Evolutionary conservation across 1,284 basidiomycete genomes (phyloP).

Genomic region (Heterobasidion annosum): DNA sequence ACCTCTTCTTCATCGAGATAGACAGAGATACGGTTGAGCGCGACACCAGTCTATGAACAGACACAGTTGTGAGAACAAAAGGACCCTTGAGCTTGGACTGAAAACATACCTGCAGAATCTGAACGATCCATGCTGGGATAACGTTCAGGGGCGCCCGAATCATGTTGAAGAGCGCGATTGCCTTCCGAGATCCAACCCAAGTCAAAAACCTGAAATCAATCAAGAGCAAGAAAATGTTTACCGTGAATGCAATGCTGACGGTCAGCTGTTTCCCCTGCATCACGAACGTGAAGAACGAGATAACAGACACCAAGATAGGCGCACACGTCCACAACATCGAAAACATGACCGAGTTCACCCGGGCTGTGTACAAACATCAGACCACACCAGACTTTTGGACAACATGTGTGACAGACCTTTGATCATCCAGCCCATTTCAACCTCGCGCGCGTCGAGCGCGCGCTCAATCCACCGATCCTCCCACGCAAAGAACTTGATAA

Average conservation of each 20-base stretch:
- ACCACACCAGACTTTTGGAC: neutral
- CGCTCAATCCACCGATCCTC: slow-evolving; percentile 66
- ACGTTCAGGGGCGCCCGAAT: slow-evolving; percentile 62
- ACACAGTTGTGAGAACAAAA: slow-evolving; percentile 10
- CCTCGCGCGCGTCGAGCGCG: slow-evolving; percentile 44
- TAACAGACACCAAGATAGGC: slow-evolving; percentile 61
- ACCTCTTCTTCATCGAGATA: slow-evolving; percentile 79
- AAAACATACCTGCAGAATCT: slow-evolving; percentile 40
- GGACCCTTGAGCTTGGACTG: neutral
- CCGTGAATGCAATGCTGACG: slow-evolving; percentile 64
- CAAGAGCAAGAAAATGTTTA: slow-evolving; percentile 20
- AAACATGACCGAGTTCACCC: slow-evolving; percentile 59
- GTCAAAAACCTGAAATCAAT: slow-evolving; percentile 1
- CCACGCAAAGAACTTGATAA: slow-evolving; percentile 87
- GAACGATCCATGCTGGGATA: slow-evolving; percentile 60
- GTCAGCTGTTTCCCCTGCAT: slow-evolving; percentile 57
- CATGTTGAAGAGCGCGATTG: slow-evolving; percentile 68
- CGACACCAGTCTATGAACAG: slow-evolving; percentile 52
- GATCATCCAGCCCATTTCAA: slow-evolving; percentile 64
- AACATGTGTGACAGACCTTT: slow-evolving; percentile 32
- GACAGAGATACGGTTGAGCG: slow-evolving; percentile 71
- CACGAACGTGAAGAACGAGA: slow-evolving; percentile 60
- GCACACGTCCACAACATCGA: slow-evolving; percentile 53
- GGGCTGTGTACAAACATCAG: slow-evolving; percentile 27
- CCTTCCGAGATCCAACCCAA: slow-evolving; percentile 22